Evolutionary conservation across 352 stramenopile genomes (phyloP), one percentile per base, ranked within the genome.

Genomic region (Phytopythium mirpurense): DNA sequence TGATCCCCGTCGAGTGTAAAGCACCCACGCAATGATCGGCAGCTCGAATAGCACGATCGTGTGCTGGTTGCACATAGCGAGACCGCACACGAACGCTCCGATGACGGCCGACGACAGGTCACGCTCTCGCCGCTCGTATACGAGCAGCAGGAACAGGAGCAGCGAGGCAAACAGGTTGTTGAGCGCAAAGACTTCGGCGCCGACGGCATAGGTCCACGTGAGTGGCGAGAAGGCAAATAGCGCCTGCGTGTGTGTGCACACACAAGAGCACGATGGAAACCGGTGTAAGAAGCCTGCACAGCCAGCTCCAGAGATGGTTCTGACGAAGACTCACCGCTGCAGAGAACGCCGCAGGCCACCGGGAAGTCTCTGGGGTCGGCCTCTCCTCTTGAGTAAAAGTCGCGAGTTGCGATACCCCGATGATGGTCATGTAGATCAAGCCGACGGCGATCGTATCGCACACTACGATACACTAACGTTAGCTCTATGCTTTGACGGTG

Each of bases 1-100:
- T 12, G 59, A 66, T 10, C 21, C 15, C 46, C 68, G 55, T 43
- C 70, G 65, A 1, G 68, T 79, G 57, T 59, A 86, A 23, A 97
- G 54, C 37, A 96, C 80, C 62, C 76, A 96, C 29, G 57, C 21
- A 32, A 95, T 66, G 57, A 98, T 80, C 18, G 95, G 94, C 5
- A 95, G 41, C 42, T 96, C 85, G 42, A 97, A 95, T 12, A 98
- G 60, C 34, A 98, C 74, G 26, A 95, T 94, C 21, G 95, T 98
- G 73, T 98, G 96, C 67, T 98, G 96, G 64, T 98, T 98, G 57
- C 79, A 96, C 49, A 98, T 78, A n/a, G 87, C 90, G 18, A 98
- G 60, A 4, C 96, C 96, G 55, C 78, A 96, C 9, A 95, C 41
- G 26, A 97, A 89, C 7, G 96, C 93, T 7, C 95, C 95, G 18